Base-by-base conservation (phyloP, 208 protist genomes). In the Leishmania martiniquensis region DNA sequence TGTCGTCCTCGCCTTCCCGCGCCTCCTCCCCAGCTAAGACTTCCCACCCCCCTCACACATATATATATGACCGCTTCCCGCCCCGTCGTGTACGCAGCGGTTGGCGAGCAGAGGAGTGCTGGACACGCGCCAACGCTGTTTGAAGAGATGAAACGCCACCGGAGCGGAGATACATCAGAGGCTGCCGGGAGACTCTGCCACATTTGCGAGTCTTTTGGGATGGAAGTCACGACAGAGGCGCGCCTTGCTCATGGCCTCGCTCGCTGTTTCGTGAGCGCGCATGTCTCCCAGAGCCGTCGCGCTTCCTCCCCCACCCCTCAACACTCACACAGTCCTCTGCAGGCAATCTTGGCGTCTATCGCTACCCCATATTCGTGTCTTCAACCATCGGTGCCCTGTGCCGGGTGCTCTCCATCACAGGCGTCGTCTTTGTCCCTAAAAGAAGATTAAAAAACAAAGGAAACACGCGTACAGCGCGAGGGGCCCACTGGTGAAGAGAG, bases 211-310 rank as follows among this genome's bases (percentile, higher is more conserved):
- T 13, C n/a, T n/a, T 62, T 62, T 62, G 22, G 12, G n/a, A n/a
- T 32, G 55, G 55, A 62, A 29, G 55, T 37, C 55, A 5, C 55
- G 12, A 5, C 37, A 12, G 45, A 1, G 25, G 63, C 13, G 12
- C 22, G 4, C 34, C 13, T 37, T 68, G 25, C 37, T 20, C 37
- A 2, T 68, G 63, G 32, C 17, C 63, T n/a, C 55, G n/a, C 55
- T 62, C 55, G 25, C 25, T 62, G n/a, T 62, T 29, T 62, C 32
- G 63, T 68, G 63, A 47, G 63, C 63, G 63, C 37, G 63, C 45
- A n/a, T 47, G 34, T n/a, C 10, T 68, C 37, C 39, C 37, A 47
- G 63, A 32, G 63, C 29, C n/a, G 57, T 20, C 20, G 17, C 4
- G 55, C 34, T 62, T 5, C 55, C 34, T 17, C 55, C 29, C 0